A percentile compares a stretch with the other conserved stretches of the same genome.
These are phyloP conservation scores for Claviceps pazoutovae DNA, from an alignment of 2,329 filamentous ascomycete species.

Conservation along the genomic window DNA sequence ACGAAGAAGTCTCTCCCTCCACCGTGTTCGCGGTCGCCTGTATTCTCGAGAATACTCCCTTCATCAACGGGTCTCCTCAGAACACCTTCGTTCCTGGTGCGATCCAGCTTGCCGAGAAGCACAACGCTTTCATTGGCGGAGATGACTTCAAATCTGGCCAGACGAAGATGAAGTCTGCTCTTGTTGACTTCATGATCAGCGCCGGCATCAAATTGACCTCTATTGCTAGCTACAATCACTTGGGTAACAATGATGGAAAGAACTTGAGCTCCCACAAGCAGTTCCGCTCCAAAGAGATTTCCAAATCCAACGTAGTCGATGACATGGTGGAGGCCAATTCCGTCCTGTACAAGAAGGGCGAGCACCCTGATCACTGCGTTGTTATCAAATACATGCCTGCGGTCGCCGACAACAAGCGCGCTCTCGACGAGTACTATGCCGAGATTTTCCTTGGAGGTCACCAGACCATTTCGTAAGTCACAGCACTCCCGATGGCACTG, in stretches of 20 bases:
- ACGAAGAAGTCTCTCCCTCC: conserved; percentile 85
- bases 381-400: conserved; percentile 99
- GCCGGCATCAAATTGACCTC: conserved; percentile 98
- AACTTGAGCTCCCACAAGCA: conserved; percentile 95
- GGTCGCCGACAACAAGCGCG: conserved; percentile 97
- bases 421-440: conserved; percentile 96
- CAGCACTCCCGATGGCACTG: not conserved
- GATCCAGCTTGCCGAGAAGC: conserved; percentile 74
- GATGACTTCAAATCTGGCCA: conserved; percentile 99
- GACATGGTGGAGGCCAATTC: conserved; percentile 97
- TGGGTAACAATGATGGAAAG: conserved; percentile 98
- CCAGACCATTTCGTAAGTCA: conserved; percentile 76
- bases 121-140: conserved; percentile 83
- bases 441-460: conserved; percentile 99
- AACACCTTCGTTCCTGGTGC: conserved; percentile 97
- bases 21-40: conserved; percentile 92
- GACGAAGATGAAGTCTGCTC: conserved; percentile 99
- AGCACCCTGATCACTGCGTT: conserved; percentile 95
- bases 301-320: conserved; percentile 97
- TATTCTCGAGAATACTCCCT: conserved; percentile 78
- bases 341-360: conserved; percentile 77
- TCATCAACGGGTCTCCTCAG: conserved; percentile 98
- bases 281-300: conserved; percentile 99
- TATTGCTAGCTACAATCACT: conserved; percentile 97
- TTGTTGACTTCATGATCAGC: conserved; percentile 97